Evolutionary conservation across 129 eudicot genomes (phyloP).

Genomic region (Apium graveolens): DNA sequence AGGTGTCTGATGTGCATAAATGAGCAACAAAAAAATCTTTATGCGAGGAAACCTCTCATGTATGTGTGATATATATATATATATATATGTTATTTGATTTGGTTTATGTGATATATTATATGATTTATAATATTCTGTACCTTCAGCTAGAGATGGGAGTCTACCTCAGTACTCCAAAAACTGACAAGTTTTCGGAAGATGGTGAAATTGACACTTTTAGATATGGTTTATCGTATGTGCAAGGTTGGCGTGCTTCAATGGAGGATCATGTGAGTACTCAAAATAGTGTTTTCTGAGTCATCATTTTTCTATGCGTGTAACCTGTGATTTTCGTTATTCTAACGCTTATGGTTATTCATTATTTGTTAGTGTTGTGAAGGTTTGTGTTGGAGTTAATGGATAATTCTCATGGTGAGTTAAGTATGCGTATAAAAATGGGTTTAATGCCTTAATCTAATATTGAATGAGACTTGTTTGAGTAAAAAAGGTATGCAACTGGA

Average conservation of each 20-base stretch:
- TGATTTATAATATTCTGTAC: neutral
- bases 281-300: neutral
- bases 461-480: neutral
- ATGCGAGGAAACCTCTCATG: slow-evolving; percentile 49
- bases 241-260: slow-evolving; percentile 98
- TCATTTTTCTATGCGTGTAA: neutral
- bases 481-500: neutral
- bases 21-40: slow-evolving; percentile 58
- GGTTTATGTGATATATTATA: too few relatives aligned
- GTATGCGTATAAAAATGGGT: neutral
- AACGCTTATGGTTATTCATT: neutral
- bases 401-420: neutral
- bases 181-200: slow-evolving; percentile 89
- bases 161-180: slow-evolving; percentile 90
- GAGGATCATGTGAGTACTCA: slow-evolving; percentile 82
- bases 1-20: slow-evolving; percentile 84
- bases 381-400: neutral
- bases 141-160: slow-evolving; percentile 78
- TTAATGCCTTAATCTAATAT: neutral
- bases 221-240: slow-evolving; percentile 92
- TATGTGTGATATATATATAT: too few relatives aligned
- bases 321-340: neutral
- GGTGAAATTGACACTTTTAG: slow-evolving; percentile 64
- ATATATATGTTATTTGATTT: too few relatives aligned
- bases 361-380: neutral